Conservation (phyloP, 176 grass and related monocot species). For the Echinochloa phyllopogon region DNA sequence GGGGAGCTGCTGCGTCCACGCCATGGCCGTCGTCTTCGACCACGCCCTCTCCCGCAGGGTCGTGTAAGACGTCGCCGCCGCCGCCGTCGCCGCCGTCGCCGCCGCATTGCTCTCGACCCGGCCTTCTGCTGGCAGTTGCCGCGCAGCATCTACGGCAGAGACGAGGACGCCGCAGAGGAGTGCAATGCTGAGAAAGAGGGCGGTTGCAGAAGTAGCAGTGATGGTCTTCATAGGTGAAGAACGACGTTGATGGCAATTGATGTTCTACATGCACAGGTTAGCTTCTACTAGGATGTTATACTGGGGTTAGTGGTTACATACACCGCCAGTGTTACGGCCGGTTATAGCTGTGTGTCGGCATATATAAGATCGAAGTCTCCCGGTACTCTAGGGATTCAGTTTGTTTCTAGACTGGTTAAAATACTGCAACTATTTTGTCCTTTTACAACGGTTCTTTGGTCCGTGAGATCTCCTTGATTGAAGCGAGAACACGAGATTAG, state of each 20-base stretch:
- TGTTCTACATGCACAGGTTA: constrained; percentile 7
- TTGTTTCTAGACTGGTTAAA: not conserved
- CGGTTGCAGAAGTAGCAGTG: not conserved
- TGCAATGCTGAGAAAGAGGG: not conserved
- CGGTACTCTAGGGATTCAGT: not conserved
- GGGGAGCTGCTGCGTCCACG: constrained; percentile 57
- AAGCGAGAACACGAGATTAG: not conserved
- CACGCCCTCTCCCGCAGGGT: constrained; percentile 25
- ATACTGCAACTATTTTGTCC: constrained; percentile 17
- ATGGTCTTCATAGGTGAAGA: constrained; percentile 29
- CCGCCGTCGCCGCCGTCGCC: too few relatives aligned
- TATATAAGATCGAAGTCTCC: constrained; percentile 17
- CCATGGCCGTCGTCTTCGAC: constrained; percentile 31
- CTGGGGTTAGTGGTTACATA: not conserved
- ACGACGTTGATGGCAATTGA: not conserved
- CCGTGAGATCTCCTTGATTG: constrained; percentile 25
- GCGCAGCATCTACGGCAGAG: constrained; percentile 20
- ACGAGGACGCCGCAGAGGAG: constrained; percentile 26
- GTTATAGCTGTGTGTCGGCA: constrained; percentile 1
- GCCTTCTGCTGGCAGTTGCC: constrained; percentile 8
- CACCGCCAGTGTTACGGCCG: not conserved
- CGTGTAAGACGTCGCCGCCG: not conserved
- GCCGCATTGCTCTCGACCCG: not conserved
- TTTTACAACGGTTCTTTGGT: constrained; percentile 42
- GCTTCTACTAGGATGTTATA: not conserved